A percentile compares a stretch with the other conserved stretches of the same genome.
phyloP scores from a whole-genome alignment of 2,329 filamentous ascomycete genomes.

The Cladophialophora bantiana region DNA sequence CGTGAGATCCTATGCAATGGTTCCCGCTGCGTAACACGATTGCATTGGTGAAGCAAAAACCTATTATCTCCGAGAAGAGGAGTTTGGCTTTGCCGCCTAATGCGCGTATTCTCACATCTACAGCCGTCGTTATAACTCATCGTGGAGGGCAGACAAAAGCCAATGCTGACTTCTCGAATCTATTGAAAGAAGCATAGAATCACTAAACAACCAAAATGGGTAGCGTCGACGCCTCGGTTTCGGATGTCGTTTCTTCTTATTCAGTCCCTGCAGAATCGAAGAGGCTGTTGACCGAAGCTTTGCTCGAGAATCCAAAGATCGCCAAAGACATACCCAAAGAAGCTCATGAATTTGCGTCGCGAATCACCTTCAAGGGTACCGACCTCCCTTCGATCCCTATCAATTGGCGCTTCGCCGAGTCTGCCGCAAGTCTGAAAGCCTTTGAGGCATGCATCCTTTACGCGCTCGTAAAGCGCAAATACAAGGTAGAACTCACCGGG shows the following conservation, averaged over 20 bases:
- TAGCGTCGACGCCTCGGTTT: slow-evolving; percentile 26
- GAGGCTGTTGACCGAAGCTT: slow-evolving; percentile 47
- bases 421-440: slow-evolving; percentile 58
- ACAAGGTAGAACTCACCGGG: slow-evolving; percentile 49
- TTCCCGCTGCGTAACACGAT: not conserved
- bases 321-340: slow-evolving; percentile 56
- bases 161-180: not conserved
- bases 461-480: slow-evolving; percentile 56
- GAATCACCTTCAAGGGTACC: slow-evolving; percentile 16
- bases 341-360: slow-evolving; percentile 54
- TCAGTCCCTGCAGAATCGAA: slow-evolving; percentile 25
- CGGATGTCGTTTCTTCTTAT: slow-evolving; percentile 16
- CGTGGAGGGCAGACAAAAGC: not conserved
- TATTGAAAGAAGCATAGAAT: not conserved
- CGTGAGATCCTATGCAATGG: not conserved
- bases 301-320: slow-evolving; percentile 59
- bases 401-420: slow-evolving; percentile 65
- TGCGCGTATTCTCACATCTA: not conserved
- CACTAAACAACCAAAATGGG: slow-evolving; percentile 27
- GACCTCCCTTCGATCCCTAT: slow-evolving; percentile 52
- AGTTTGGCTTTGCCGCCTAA: too few species aligned
- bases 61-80: too few species aligned
- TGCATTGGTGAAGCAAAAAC: not conserved
- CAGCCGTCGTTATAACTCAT: not conserved
- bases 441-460: slow-evolving; percentile 58